These are phyloP conservation scores for Aspergillus fumigatus DNA, from an alignment of 2,329 filamentous ascomycete species.

Conservation along the genomic window DNA sequence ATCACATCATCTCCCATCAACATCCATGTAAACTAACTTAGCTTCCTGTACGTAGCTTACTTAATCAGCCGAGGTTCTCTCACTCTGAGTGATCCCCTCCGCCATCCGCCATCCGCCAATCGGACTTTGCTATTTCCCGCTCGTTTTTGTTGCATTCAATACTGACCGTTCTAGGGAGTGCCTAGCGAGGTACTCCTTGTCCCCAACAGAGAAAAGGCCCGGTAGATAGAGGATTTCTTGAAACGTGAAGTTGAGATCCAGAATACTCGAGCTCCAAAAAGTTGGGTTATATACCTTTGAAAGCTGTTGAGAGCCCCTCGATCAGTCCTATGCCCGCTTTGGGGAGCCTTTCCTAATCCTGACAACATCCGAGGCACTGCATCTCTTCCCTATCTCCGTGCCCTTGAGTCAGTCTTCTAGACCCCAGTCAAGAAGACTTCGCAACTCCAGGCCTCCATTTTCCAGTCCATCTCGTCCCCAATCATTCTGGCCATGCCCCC, in stretches of 20 bases:
- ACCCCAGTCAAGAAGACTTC: neutral
- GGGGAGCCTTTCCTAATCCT: too few relatives aligned
- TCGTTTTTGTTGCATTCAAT: neutral
- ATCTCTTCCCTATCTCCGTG: neutral
- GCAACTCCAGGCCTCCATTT: neutral
- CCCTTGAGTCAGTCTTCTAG: neutral
- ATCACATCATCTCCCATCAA: neutral
- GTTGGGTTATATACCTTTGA: too few relatives aligned
- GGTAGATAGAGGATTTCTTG: too few relatives aligned
- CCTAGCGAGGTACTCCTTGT: too few relatives aligned
- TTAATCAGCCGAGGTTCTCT: constrained; percentile 7
- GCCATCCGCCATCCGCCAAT: constrained; percentile 1
- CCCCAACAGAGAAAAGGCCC: too few relatives aligned
- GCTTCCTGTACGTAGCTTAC: too few relatives aligned
- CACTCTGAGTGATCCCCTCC: neutral
- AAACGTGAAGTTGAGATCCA: too few relatives aligned
- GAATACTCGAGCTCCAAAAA: too few relatives aligned
- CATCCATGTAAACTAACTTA: neutral
- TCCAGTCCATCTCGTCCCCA: neutral
- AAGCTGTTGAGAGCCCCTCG: too few relatives aligned
- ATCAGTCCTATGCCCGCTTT: too few relatives aligned
- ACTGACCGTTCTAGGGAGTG: too few relatives aligned
- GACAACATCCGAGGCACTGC: neutral
- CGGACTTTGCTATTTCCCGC: constrained; percentile 1
- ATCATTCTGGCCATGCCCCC: constrained; percentile 9